A percentile compares a stretch with the other conserved stretches of the same genome.
These are phyloP conservation scores for Gaeumannomyces sp. DNA, from an alignment of 2,329 filamentous ascomycete genomes.

Conservation along the genomic window DNA sequence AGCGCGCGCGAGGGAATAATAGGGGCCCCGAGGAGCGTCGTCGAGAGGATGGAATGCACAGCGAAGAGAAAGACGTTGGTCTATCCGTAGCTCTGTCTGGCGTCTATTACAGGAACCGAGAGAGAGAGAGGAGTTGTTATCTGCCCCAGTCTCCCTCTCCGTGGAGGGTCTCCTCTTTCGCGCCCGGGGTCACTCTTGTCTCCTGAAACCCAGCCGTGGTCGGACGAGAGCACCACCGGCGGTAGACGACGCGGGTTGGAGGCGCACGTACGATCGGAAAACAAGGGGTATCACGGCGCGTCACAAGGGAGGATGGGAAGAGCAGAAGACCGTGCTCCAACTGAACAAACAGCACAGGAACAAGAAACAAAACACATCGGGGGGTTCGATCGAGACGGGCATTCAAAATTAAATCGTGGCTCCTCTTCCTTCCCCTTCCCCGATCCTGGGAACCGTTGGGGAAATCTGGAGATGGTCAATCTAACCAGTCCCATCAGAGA, in stretches of 20 bases:
- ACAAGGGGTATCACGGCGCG: neutral
- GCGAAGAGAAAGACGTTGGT: neutral
- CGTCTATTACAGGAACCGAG: neutral
- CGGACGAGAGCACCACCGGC: neutral
- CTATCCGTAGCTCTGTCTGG: too few species aligned
- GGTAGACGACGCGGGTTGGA: neutral
- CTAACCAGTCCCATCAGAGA: neutral
- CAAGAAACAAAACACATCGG: neutral
- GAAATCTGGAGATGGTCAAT: slow-evolving; percentile 1
- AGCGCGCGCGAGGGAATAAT: neutral
- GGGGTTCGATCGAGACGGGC: neutral
- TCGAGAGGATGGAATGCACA: neutral
- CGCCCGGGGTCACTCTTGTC: neutral
- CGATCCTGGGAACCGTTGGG: neutral
- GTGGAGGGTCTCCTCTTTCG: neutral
- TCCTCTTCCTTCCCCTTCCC: neutral
- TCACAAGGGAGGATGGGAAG: neutral
- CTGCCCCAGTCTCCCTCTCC: neutral
- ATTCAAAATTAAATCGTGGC: neutral
- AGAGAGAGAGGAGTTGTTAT: neutral
- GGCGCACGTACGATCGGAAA: neutral
- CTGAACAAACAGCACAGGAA: neutral
- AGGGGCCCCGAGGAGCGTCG: neutral
- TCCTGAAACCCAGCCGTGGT: neutral
- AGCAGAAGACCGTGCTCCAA: neutral